Evolutionary conservation across 495 filamentous ascomycete genomes (phyloP).

Genomic region (Podospora fimiseda): DNA sequence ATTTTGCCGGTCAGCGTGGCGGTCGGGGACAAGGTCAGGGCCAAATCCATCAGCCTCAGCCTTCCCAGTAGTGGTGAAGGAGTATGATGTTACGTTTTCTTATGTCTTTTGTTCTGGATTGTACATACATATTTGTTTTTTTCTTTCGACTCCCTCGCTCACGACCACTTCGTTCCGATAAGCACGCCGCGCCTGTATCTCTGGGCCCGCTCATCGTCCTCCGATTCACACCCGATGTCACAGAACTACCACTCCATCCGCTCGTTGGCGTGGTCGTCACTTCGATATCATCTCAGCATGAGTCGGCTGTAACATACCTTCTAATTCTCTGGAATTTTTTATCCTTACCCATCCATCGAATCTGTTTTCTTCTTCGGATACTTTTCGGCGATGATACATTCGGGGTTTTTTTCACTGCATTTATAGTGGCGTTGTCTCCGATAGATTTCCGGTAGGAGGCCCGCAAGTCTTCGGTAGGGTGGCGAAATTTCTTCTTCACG

Average conservation of each 20-base stretch:
- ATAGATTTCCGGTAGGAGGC: neutral
- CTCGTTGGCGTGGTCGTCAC: neutral
- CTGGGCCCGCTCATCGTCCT: no score
- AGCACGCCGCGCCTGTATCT: no score
- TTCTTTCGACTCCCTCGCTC: conserved; percentile 3
- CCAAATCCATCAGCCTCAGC: conserved; percentile 25
- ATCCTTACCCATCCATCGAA: conserved; percentile 3
- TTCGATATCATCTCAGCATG: neutral
- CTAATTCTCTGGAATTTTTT: conserved; percentile 13
- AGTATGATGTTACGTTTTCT: conserved; percentile 6
- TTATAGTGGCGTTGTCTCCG: neutral
- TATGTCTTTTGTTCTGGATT: conserved; percentile 19
- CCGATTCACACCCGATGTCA: no score
- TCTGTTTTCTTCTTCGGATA: neutral
- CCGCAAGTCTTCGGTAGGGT: neutral
- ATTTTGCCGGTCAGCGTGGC: conserved; percentile 40
- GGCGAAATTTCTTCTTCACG: no score
- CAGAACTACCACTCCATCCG: no score
- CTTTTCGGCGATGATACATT: conserved; percentile 2
- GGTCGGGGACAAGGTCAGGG: conserved; percentile 24
- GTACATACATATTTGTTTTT: conserved; percentile 27
- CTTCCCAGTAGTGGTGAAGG: conserved; percentile 23
- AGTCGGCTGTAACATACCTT: conserved; percentile 18
- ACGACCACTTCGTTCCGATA: neutral
- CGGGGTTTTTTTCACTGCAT: conserved; percentile 3